Evolutionary conservation across 1,284 basidiomycete species (phyloP).

Genomic region (Thelephora terrestris): DNA sequence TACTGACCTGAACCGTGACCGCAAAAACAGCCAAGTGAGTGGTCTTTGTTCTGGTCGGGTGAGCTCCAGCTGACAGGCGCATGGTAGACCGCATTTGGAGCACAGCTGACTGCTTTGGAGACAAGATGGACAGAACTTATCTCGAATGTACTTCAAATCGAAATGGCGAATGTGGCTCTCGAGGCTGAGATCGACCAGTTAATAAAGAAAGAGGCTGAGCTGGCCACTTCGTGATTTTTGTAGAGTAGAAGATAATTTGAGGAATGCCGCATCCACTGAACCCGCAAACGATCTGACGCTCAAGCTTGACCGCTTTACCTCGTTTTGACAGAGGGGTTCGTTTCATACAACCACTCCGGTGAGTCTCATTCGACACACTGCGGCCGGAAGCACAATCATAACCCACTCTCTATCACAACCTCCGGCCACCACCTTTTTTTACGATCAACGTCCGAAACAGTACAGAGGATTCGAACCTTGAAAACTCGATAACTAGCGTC

Average conservation of each 20-base stretch:
- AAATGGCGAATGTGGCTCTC: slow-evolving; percentile 83
- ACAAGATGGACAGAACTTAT: slow-evolving; percentile 85
- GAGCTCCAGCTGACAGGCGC: background rate
- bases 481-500: slow-evolving; percentile 34
- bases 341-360: no score
- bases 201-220: slow-evolving; percentile 45
- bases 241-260: background rate
- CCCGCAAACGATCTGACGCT: no score
- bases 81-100: slow-evolving; percentile 59
- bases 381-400: no score
- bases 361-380: no score
- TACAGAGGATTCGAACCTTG: no score
- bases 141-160: slow-evolving; percentile 79
- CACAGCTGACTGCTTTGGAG: slow-evolving; percentile 70
- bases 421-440: no score
- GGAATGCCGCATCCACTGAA: no score
- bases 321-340: no score
- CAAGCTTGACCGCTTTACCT: no score
- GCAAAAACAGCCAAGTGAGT: slow-evolving; percentile 75
- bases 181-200: slow-evolving; percentile 62
- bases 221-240: slow-evolving; percentile 31
- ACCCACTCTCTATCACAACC: no score
- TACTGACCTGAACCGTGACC: slow-evolving; percentile 75
- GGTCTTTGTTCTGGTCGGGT: background rate
- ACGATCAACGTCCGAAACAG: no score